Evolutionary conservation across 139 green algal genomes (phyloP).

Genomic region (Mychonastes homosphaera): DNA sequence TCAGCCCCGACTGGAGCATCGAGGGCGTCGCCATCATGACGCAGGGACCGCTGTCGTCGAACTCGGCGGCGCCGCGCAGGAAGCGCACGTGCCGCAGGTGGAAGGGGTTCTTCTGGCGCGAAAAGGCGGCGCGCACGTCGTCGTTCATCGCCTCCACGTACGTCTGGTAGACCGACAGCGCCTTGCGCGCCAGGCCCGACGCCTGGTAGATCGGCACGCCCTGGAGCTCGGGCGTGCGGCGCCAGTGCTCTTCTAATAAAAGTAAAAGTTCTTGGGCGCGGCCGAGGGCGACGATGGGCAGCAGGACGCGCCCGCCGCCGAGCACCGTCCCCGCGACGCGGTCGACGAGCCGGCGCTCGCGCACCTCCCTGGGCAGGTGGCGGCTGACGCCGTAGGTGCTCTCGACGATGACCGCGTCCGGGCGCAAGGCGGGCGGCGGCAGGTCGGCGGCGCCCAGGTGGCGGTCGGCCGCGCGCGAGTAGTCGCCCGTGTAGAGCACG

Average conservation of each 20-base stretch:
- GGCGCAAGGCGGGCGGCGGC: slow-evolving; percentile 29
- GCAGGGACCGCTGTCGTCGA: slow-evolving; percentile 78
- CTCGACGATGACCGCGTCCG: slow-evolving; percentile 72
- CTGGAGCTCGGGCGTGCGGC: slow-evolving; percentile 66
- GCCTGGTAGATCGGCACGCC: slow-evolving; percentile 89
- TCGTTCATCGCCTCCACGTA: slow-evolving; percentile 99
- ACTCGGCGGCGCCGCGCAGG: slow-evolving; percentile 48
- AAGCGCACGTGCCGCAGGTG: slow-evolving; percentile 87
- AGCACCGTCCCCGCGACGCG: slow-evolving; percentile 55
- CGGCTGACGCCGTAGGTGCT: slow-evolving; percentile 87
- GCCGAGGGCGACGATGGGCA: slow-evolving; percentile 92
- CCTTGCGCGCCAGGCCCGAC: slow-evolving; percentile 49
- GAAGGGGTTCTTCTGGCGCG: slow-evolving; percentile 80
- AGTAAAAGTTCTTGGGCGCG: slow-evolving; percentile 91
- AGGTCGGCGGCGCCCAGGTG: slow-evolving; percentile 86
- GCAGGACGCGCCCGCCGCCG: slow-evolving; percentile 74
- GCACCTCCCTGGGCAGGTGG: slow-evolving; percentile 69
- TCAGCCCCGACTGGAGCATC: slow-evolving; percentile 76
- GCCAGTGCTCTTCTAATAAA: slow-evolving; percentile 95
- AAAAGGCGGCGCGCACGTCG: slow-evolving; percentile 73
- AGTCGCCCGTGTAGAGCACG: slow-evolving; percentile 93
- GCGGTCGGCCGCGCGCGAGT: slow-evolving; percentile 70
- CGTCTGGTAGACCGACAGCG: slow-evolving; percentile 78
- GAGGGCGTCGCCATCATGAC: slow-evolving; percentile 93
- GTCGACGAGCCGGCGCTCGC: slow-evolving; percentile 76